Base-by-base conservation (phyloP, 2,329 filamentous ascomycete species). In the Fusarium bactridioides region DNA sequence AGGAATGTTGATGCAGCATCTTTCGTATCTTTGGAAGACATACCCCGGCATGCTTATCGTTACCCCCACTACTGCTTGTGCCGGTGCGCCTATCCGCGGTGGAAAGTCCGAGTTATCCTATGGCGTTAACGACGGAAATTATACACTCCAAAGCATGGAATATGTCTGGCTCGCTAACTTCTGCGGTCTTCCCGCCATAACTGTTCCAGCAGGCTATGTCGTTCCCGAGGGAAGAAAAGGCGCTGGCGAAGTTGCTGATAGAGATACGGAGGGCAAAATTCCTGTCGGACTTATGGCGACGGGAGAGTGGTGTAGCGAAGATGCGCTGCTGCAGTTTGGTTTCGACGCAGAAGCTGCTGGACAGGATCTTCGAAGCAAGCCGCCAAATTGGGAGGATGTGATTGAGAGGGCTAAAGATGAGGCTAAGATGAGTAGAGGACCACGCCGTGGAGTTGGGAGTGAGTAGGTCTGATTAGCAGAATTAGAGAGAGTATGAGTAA, bases 31-130 rank as follows among this genome's bases (percentile, higher is more conserved):
- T 6, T 95, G 90, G 85, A 79, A 85, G 62, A 78, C 84, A 53
- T 83, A 94, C 69, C 92, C 92, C 0, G 92, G 90, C 10, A 86
- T 95, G 77, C 79, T 94, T 25, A 91, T 95, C 58, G 82, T 94
- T 9, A 92, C 91, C 1, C 93, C 93, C 0, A 93, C 92, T 0
- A 91, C 89, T 2, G 79, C 79, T 21, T 86, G 84, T 53, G 82
- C 83, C 0, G 86, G 85, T 10, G 84, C 84, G 78, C 84, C 81
- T 5, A 84, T 87, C 45, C 78, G 77, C 0, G 72, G 79, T 0
- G 73, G 76, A 5, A 45, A 74, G 8, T 76, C 72, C 2, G 85
- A 86, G 73, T 70, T 84, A 7, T 69, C 62, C 4, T 79, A 82
- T 44, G 85, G 85, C 3, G 64, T 86, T 2, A 85, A 81, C 37